A percentile compares a stretch with the other conserved stretches of the same genome.
Evolutionary conservation across 2,329 filamentous ascomycete species (phyloP).

Genomic region (Biscogniauxia sp.): DNA sequence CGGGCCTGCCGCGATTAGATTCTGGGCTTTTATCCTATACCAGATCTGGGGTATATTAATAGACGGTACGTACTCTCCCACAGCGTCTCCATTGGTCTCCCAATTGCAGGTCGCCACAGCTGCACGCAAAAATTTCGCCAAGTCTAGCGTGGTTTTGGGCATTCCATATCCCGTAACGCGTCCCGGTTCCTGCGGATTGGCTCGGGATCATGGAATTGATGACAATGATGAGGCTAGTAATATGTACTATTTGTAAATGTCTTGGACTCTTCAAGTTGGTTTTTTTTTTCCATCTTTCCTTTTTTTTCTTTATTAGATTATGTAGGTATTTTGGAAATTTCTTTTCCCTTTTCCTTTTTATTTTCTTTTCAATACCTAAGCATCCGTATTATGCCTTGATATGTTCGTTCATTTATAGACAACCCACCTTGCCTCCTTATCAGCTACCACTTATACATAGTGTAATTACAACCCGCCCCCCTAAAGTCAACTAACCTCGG

Average conservation of each 20-base stretch:
- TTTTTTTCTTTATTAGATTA: not conserved
- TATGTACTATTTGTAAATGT: not conserved
- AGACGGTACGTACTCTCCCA: conserved; percentile 12
- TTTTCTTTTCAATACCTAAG: no score
- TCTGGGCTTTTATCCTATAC: conserved; percentile 5
- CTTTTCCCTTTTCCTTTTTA: no score
- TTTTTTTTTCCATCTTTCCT: not conserved
- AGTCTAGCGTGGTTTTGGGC: not conserved
- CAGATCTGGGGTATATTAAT: conserved; percentile 9
- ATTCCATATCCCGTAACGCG: not conserved
- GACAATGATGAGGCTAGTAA: not conserved
- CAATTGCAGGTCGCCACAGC: not conserved
- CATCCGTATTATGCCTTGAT: no score
- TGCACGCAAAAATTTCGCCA: conserved; percentile 1
- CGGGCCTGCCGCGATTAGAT: not conserved
- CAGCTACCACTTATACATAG: no score
- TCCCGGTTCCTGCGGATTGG: not conserved
- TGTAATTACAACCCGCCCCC: no score
- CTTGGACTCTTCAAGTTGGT: not conserved
- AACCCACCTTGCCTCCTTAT: no score
- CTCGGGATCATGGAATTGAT: not conserved
- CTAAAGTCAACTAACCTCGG: no score
- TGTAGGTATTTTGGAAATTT: no score
- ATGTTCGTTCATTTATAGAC: no score
- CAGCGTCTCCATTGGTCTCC: not conserved